phyloP scores from a whole-genome alignment of 257 asterid genomes.

The Schizonepeta tenuifolia region DNA sequence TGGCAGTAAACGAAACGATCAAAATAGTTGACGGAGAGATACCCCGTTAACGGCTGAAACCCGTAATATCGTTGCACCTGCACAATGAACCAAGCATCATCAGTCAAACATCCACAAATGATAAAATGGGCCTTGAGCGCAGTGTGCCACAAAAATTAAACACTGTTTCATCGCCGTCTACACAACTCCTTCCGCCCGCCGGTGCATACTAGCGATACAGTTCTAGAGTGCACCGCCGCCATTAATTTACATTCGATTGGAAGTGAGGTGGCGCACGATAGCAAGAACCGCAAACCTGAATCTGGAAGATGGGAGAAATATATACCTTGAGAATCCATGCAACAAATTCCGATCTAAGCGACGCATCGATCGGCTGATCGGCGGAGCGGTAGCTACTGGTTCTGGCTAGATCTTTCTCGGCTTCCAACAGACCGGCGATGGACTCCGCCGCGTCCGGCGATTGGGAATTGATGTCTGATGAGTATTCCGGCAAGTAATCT shows the following conservation, averaged over 20 bases:
- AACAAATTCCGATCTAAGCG: slow-evolving; percentile 63
- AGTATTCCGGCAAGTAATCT: slow-evolving; percentile 57
- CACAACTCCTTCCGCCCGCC: slow-evolving; percentile 8
- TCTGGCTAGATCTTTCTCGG: slow-evolving; percentile 56
- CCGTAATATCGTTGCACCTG: slow-evolving; percentile 82
- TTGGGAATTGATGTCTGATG: slow-evolving; percentile 59
- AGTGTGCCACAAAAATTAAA: slow-evolving; percentile 16
- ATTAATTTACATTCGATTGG: background rate
- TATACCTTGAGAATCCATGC: slow-evolving; percentile 94
- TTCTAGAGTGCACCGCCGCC: slow-evolving; percentile 24
- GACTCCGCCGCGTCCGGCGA: slow-evolving; percentile 60
- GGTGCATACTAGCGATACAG: slow-evolving; percentile 13
- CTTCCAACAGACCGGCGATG: slow-evolving; percentile 67
- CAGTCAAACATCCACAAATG: slow-evolving; percentile 19
- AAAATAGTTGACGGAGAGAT: slow-evolving; percentile 82
- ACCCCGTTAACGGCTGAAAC: slow-evolving; percentile 86
- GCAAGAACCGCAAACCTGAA: slow-evolving; percentile 5
- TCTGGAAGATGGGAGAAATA: background rate
- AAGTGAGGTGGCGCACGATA: slow-evolving; percentile 31
- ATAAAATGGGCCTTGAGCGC: slow-evolving; percentile 31
- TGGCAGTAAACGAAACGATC: slow-evolving; percentile 79
- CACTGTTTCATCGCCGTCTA: slow-evolving; percentile 31
- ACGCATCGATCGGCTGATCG: slow-evolving; percentile 59
- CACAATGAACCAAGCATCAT: slow-evolving; percentile 24
- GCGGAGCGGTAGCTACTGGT: slow-evolving; percentile 40